A percentile compares a stretch with the other conserved stretches of the same genome.
Conservation (phyloP, 1,284 basidiomycete genomes). For the Xanthoconium separans region DNA sequence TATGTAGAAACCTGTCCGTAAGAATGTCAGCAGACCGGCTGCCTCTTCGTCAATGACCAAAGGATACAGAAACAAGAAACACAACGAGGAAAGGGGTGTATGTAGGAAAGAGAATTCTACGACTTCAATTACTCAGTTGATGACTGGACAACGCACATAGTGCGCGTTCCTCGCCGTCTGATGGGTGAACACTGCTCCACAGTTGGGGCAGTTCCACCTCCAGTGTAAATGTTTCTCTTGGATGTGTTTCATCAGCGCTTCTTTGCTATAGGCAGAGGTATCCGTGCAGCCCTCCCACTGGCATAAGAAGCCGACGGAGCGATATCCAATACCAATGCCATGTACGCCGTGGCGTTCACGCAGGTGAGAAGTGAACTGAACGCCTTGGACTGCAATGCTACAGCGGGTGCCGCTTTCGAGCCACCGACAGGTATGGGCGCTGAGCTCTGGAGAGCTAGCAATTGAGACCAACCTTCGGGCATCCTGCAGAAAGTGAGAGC, state of each 20-base stretch:
- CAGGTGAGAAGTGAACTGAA: constrained; percentile 18
- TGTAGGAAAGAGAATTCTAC: neutral
- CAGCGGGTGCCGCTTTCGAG: constrained; percentile 15
- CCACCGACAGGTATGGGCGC: constrained; percentile 26
- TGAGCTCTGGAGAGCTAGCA: constrained; percentile 29
- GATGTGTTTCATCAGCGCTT: constrained; percentile 24
- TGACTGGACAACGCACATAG: constrained; percentile 8
- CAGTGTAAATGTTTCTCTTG: constrained; percentile 27
- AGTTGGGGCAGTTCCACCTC: constrained; percentile 27
- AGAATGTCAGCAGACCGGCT: constrained; percentile 12
- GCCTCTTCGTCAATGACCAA: neutral
- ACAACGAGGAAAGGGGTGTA: neutral
- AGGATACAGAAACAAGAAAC: neutral
- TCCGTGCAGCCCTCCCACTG: constrained; percentile 27
- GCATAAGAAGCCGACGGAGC: constrained; percentile 16
- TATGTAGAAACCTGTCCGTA: neutral
- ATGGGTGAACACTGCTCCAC: constrained; percentile 18
- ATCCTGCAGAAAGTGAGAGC: constrained; percentile 22
- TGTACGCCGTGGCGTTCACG: constrained; percentile 23
- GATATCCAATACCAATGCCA: constrained; percentile 3
- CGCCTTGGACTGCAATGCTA: constrained; percentile 16
- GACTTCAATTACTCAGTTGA: constrained; percentile 3
- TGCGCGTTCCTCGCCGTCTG: constrained; percentile 22
- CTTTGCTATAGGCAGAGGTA: constrained; percentile 15
- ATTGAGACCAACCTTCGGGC: constrained; percentile 26